Percentiles rank a stretch among this genome's conserved stretches.
Conservation (phyloP, 2,329 filamentous ascomycete species). For the Claviceps capensis region DNA sequence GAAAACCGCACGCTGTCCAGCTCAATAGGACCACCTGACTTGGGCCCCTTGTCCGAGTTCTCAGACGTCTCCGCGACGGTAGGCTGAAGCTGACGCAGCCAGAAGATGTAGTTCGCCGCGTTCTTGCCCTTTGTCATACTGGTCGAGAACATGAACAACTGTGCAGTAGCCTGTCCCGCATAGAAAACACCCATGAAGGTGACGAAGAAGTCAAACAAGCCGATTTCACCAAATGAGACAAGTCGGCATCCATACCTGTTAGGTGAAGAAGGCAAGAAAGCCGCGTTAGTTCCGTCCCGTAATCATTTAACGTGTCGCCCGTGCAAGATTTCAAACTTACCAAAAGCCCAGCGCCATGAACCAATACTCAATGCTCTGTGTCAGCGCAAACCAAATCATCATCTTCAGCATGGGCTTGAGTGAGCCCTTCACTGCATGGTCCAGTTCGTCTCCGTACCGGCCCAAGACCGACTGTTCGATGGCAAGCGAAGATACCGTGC, state of each 20-base stretch:
- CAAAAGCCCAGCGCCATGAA: slow-evolving; percentile 25
- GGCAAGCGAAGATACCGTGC: slow-evolving; percentile 28
- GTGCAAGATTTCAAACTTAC: slow-evolving; percentile 6
- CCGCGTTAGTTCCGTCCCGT: not conserved
- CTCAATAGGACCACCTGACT: slow-evolving; percentile 22
- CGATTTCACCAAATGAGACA: slow-evolving; percentile 29
- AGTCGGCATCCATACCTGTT: slow-evolving; percentile 23
- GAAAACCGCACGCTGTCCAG: slow-evolving; percentile 47
- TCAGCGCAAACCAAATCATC: slow-evolving; percentile 24
- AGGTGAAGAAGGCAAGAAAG: not conserved
- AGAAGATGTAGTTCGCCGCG: slow-evolving; percentile 36
- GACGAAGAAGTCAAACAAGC: slow-evolving; percentile 37
- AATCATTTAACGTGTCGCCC: not conserved
- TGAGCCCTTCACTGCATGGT: slow-evolving; percentile 15
- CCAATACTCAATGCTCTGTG: slow-evolving; percentile 23
- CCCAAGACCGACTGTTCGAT: slow-evolving; percentile 23
- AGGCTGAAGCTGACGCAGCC: slow-evolving; percentile 28
- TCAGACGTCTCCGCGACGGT: slow-evolving; percentile 27
- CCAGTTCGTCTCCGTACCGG: slow-evolving; percentile 17
- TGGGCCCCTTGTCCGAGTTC: slow-evolving; percentile 24
- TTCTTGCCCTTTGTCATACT: slow-evolving; percentile 38
- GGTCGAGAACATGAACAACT: slow-evolving; percentile 33
- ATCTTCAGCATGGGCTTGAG: slow-evolving; percentile 18
- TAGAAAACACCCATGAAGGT: slow-evolving; percentile 38
- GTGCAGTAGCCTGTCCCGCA: slow-evolving; percentile 25